A percentile compares a stretch with the other conserved stretches of the same genome.
Conservation (phyloP, 805 yeast species). For the Clavispora asparagi region DNA sequence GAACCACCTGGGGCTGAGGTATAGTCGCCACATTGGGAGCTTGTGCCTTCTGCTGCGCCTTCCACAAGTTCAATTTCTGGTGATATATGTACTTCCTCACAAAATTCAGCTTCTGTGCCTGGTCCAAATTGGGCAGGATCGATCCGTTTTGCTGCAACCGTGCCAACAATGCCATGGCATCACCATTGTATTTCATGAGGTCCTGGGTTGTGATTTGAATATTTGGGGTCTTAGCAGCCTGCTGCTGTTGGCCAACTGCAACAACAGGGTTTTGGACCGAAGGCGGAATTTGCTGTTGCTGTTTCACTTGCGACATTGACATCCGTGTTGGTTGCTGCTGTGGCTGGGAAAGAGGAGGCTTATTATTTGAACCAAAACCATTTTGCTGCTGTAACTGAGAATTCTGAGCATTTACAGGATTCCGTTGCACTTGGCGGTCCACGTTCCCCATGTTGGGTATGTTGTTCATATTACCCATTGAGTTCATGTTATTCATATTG, state of each 20-base stretch:
- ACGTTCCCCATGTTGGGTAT: conserved; percentile 30
- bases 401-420: not conserved
- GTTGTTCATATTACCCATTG: conserved; percentile 13
- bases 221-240: conserved; percentile 6
- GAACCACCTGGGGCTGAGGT: conserved; percentile 5
- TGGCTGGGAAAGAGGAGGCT: not conserved
- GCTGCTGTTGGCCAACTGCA: conserved; percentile 12
- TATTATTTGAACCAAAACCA: not conserved
- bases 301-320: not conserved
- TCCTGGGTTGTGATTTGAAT: conserved; percentile 25
- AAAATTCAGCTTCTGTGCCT: conserved; percentile 32
- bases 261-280: not conserved
- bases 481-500: conserved; percentile 9
- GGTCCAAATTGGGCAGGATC: conserved; percentile 31
- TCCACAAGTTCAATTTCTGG: conserved; percentile 27
- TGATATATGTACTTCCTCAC: conserved; percentile 35
- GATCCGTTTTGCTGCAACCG: conserved; percentile 34
- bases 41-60: conserved; percentile 22
- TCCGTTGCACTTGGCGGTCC: conserved; percentile 8
- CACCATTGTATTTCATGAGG: conserved; percentile 31
- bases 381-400: conserved; percentile 3
- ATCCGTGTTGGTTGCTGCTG: not conserved
- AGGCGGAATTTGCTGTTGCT: conserved; percentile 5
- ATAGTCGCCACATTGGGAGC: conserved; percentile 11
- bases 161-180: conserved; percentile 34